Evolutionary conservation across 257 asterid species (phyloP).

Genomic region (Nicotiana knightiana): DNA sequence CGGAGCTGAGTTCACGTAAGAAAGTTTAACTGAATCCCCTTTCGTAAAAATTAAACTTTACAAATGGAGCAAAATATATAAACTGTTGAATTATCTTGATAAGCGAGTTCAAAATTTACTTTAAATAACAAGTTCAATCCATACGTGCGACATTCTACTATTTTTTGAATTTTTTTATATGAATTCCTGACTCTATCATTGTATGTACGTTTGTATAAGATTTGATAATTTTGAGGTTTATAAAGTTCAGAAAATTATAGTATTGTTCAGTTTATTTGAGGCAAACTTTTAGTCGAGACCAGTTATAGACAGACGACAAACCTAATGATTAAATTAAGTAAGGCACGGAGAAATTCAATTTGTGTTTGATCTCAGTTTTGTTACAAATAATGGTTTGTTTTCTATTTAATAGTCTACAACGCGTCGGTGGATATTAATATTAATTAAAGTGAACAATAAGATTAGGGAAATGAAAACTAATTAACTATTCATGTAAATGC

Average conservation of each 20-base stretch:
- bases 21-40: background rate
- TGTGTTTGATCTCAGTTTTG: background rate
- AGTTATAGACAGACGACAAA: background rate
- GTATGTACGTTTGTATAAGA: background rate
- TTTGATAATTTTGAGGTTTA: too few species aligned
- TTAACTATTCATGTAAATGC: background rate
- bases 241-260: background rate
- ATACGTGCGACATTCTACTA: too few species aligned
- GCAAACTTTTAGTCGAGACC: background rate
- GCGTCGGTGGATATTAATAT: slow-evolving; percentile 3
- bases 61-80: background rate
- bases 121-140: too few species aligned
- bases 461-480: background rate
- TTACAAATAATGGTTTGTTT: background rate
- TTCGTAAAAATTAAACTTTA: background rate
- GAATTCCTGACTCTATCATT: background rate
- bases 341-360: background rate
- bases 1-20: too few species aligned
- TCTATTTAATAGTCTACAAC: background rate
- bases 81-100: background rate
- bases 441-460: background rate
- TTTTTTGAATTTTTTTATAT: background rate
- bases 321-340: background rate
- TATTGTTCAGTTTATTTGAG: background rate
- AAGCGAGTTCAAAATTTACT: too few species aligned